Conservation (phyloP, 2,329 filamentous ascomycete genomes). For the Setomelanomma holmii region DNA sequence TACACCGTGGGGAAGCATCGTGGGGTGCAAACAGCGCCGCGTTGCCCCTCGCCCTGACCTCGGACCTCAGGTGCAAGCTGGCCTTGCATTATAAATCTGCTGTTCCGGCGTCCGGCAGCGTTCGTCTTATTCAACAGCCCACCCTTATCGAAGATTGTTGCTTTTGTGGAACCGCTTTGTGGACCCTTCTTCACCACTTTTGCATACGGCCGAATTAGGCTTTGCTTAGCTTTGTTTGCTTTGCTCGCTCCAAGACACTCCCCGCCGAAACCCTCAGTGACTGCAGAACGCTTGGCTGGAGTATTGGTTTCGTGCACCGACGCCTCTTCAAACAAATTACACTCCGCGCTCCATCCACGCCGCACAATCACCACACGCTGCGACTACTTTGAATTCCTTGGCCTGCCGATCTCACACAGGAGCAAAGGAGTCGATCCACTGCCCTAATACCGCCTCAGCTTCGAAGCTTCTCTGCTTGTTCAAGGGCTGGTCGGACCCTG, state of each 20-base stretch:
- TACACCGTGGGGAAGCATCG: slow-evolving; percentile 20
- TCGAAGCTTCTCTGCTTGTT: neutral
- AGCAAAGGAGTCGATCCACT: slow-evolving; percentile 5
- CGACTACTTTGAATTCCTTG: slow-evolving; percentile 12
- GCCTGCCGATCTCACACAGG: slow-evolving; percentile 19
- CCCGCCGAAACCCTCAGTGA: slow-evolving; percentile 17
- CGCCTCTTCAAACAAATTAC: slow-evolving; percentile 31
- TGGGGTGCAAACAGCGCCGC: slow-evolving; percentile 11
- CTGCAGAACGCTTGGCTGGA: slow-evolving; percentile 23
- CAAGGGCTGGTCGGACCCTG: neutral
- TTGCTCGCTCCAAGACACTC: slow-evolving; percentile 3
- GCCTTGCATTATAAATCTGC: neutral
- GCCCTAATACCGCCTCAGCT: slow-evolving; percentile 8
- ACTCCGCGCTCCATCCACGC: slow-evolving; percentile 15
- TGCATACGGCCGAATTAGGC: slow-evolving; percentile 1
- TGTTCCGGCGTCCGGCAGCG: neutral
- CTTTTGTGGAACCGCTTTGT: slow-evolving; percentile 18
- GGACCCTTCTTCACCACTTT: slow-evolving; percentile 3
- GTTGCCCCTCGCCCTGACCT: slow-evolving; percentile 2
- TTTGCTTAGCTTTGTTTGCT: slow-evolving; percentile 13
- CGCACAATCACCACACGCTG: slow-evolving; percentile 7
- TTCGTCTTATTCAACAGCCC: neutral
- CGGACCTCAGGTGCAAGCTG: neutral
- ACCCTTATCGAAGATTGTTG: slow-evolving; percentile 14
- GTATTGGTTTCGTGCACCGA: slow-evolving; percentile 29